A percentile compares a stretch with the other conserved stretches of the same genome.
These are phyloP conservation scores for Blastomyces gilchristii DNA, from an alignment of 2,329 filamentous ascomycete species.

Conservation along the genomic window DNA sequence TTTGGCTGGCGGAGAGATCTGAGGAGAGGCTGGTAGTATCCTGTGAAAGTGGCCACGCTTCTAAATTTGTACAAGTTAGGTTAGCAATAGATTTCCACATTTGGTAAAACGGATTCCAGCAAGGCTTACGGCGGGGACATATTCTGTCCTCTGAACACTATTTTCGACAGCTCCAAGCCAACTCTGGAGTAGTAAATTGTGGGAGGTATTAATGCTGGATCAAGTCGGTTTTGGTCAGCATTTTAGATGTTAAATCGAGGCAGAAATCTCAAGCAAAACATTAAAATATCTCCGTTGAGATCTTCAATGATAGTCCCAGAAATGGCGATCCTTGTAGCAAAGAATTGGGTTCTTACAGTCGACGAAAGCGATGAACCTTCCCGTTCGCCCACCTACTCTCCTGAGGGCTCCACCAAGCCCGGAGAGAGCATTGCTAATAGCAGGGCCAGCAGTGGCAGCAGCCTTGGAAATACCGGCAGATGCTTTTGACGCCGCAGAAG, in stretches of 20 bases:
- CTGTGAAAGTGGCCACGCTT: conserved; percentile 69
- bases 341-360: conserved; percentile 57
- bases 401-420: conserved; percentile 56
- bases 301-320: background rate
- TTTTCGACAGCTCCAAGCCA: conserved; percentile 73
- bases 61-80: conserved; percentile 37
- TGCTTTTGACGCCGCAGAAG: conserved; percentile 50
- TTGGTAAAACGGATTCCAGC: conserved; percentile 4
- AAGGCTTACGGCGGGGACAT: conserved; percentile 84
- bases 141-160: conserved; percentile 77
- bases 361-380: conserved; percentile 64
- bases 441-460: conserved; percentile 67
- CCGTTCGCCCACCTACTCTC: conserved; percentile 74
- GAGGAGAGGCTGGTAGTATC: conserved; percentile 67
- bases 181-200: conserved; percentile 90
- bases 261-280: background rate
- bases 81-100: background rate
- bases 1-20: conserved; percentile 62
- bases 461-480: conserved; percentile 75
- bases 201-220: conserved; percentile 62
- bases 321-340: background rate
- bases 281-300: background rate
- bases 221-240: conserved; percentile 16
- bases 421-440: conserved; percentile 61
- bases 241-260: background rate